Evolutionary conservation across 2,329 filamentous ascomycete species (phyloP).

Genomic region (Pseudocercospora cruenta): DNA sequence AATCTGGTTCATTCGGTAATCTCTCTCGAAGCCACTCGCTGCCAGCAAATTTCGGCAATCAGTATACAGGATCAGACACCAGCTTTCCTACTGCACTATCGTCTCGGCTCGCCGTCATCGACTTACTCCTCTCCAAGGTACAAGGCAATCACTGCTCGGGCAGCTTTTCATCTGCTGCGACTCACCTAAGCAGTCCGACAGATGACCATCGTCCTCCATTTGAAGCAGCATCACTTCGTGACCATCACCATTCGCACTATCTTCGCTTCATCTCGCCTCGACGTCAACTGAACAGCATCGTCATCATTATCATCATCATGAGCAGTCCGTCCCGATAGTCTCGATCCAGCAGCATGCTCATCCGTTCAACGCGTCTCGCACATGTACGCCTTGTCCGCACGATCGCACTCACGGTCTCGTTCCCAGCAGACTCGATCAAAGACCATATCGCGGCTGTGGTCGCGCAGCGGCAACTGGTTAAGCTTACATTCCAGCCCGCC

Average conservation of each 20-base stretch:
- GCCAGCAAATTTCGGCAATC: conserved; percentile 30
- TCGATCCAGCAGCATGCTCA: conserved; percentile 2
- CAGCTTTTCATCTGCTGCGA: conserved; percentile 11
- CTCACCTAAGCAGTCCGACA: conserved; percentile 12
- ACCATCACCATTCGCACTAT: conserved; percentile 9
- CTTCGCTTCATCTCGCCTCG: conserved; percentile 9
- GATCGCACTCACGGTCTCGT: background rate
- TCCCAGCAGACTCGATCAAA: conserved; percentile 3
- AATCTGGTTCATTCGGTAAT: conserved; percentile 27
- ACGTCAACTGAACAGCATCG: background rate
- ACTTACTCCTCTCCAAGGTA: conserved; percentile 18
- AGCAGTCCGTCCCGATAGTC: conserved; percentile 8
- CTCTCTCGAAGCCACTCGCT: conserved; percentile 21
- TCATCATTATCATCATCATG: conserved; percentile 1
- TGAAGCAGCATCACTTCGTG: conserved; percentile 15
- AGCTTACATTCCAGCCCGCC: conserved; percentile 16
- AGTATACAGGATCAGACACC: conserved; percentile 36
- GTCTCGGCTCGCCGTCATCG: conserved; percentile 28
- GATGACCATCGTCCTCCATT: conserved; percentile 14
- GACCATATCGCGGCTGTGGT: conserved; percentile 3
- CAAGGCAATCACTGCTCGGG: conserved; percentile 10
- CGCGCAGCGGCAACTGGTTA: conserved; percentile 10
- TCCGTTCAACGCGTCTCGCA: conserved; percentile 1
- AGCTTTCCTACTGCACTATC: conserved; percentile 28
- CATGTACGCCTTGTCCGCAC: background rate